Base-by-base conservation (phyloP, 2,329 filamentous ascomycete genomes). In the Fusarium sp. region DNA sequence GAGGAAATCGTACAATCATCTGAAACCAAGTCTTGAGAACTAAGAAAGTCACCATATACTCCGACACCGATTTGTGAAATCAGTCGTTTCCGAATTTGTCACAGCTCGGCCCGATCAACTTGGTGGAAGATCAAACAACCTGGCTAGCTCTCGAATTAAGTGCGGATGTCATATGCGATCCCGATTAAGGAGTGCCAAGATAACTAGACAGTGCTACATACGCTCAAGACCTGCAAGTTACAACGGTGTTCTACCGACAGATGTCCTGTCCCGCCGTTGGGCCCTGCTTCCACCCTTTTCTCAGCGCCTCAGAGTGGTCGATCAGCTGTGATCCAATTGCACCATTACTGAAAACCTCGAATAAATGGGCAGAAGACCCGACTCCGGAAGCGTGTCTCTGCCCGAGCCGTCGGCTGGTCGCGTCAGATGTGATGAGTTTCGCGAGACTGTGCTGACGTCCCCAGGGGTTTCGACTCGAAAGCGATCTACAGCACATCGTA, bases 1-100 rank as follows among this genome's bases (percentile, higher is more conserved):
- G 53, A 48, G 54, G 46, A 52, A 68, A 74, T 65, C 74, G 75
- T 77, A 69, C 72, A 63, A 75, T 75, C 65, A 71, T 76, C 58
- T 77, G 75, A 77, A 77, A 77, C 75, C 54, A 58, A 52, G 44
- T 43, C 50, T 65, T 64, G 63, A 68, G 58, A 51, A 65, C 59
- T 48, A 58, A 53, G 50, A 55, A 57, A 51, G 42, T 49, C 39
- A 48, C 42, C 33, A 45, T 50, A 58, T 46, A 36, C 49, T 44
- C 28, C 56, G 43, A 55, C 46, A 46, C 52, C 52, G 46, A 62
- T 59, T 39, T 50, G 51, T 60, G 63, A 34, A 69, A 68, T 48
- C 42, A 54, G 34, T 59, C 42, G 31, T 63, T 64, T 55, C 65
- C 69, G 50, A 58, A 69, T 68, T 39, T 53, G 59, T 73, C 57